phyloP scores from a whole-genome alignment of 2,329 filamentous ascomycete species.

The Colletotrichum cuscutae region DNA sequence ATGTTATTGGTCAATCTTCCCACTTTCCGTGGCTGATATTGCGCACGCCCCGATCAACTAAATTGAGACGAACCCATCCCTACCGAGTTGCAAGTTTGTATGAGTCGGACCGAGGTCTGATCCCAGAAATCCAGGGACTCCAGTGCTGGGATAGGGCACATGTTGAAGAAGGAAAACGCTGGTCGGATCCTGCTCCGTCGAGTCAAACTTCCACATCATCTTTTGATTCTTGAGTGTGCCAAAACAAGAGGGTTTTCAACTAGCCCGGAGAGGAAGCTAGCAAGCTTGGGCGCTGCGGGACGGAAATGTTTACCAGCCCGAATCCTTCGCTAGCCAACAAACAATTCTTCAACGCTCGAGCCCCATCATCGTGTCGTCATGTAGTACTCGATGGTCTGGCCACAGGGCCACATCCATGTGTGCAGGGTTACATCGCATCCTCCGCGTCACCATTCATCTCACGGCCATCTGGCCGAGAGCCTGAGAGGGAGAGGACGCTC shows the following conservation, averaged over 20 bases:
- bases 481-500: neutral
- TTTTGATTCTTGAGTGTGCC: neutral
- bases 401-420: conserved; percentile 1
- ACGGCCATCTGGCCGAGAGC: neutral
- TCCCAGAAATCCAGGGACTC: neutral
- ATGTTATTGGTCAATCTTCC: neutral
- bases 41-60: neutral
- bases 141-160: neutral
- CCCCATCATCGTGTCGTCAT: conserved; percentile 24
- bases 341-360: neutral
- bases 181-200: neutral
- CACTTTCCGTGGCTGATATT: neutral
- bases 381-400: neutral
- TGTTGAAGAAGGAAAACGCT: neutral
- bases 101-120: neutral
- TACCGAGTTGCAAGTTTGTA: neutral
- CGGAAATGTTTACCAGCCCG: neutral
- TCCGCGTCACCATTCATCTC: conserved; percentile 26
- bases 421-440: conserved; percentile 17
- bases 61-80: conserved; percentile 1
- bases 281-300: neutral
- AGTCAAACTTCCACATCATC: neutral
- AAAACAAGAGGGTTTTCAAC: neutral
- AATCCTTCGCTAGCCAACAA: neutral
- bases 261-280: neutral